These are phyloP conservation scores for Diaporthe ilicicola DNA, from an alignment of 2,329 filamentous ascomycete species.

Conservation along the genomic window DNA sequence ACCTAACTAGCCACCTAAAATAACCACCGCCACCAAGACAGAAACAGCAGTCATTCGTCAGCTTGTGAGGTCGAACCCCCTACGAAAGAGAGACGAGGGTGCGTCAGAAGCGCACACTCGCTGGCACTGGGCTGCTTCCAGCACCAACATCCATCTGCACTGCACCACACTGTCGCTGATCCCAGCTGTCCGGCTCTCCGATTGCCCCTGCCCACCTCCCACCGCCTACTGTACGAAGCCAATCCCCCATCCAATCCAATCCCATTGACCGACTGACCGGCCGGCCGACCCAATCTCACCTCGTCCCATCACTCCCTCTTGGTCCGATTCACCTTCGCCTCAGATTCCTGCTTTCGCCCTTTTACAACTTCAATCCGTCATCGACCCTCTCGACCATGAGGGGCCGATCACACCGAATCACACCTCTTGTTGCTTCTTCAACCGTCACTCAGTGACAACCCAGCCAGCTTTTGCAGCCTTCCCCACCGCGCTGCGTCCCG, in stretches of 20 bases:
- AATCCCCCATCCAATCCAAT: background rate
- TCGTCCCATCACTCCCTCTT: conserved; percentile 23
- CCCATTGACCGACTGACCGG: conserved; percentile 3
- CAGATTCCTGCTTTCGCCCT: conserved; percentile 11
- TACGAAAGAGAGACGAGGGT: background rate
- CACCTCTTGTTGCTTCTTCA: conserved; percentile 5
- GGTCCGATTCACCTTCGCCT: conserved; percentile 10
- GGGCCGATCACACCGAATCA: conserved; percentile 17
- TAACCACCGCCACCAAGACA: background rate
- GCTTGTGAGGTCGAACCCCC: conserved; percentile 4
- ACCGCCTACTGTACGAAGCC: background rate
- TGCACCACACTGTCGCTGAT: background rate
- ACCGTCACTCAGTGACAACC: background rate
- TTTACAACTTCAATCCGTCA: conserved; percentile 10
- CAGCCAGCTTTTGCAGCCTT: background rate
- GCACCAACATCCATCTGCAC: background rate
- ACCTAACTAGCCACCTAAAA: background rate
- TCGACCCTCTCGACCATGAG: conserved; percentile 28
- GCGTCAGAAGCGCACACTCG: background rate
- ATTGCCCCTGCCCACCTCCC: background rate
- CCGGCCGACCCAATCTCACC: conserved; percentile 22
- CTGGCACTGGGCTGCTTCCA: background rate
- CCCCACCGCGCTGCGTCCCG: background rate
- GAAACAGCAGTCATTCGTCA: conserved; percentile 10
- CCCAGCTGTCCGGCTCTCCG: conserved; percentile 19